Conservation (phyloP, 495 filamentous ascomycete species). For the Bathelium albidoporum region DNA sequence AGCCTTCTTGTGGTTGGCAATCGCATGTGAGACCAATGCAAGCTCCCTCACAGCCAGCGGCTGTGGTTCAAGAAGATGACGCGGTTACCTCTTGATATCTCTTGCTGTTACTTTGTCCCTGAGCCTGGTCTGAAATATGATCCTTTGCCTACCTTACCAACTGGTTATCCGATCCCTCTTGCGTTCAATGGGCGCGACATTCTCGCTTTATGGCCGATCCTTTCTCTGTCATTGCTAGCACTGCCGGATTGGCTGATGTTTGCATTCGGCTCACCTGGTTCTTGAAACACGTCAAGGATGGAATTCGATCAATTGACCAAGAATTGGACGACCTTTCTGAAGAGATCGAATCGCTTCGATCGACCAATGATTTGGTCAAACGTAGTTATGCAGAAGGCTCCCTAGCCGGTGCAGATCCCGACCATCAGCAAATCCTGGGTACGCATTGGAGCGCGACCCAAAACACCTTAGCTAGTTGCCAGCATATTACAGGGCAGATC, state of each 20-base stretch:
- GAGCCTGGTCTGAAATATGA: not conserved
- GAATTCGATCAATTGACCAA: slow-evolving; percentile 3
- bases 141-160: not conserved
- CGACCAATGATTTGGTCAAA: slow-evolving; percentile 1
- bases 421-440: slow-evolving; percentile 2
- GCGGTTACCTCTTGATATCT: not conserved
- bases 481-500: not conserved
- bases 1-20: not conserved
- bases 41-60: not conserved
- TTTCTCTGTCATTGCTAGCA: slow-evolving; percentile 20
- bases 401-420: not conserved
- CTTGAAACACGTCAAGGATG: slow-evolving; percentile 13
- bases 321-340: slow-evolving; percentile 10
- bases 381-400: not conserved
- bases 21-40: not conserved
- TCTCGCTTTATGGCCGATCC: slow-evolving; percentile 19
- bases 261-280: slow-evolving; percentile 13
- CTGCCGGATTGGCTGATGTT: slow-evolving; percentile 16
- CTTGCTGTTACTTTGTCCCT: not conserved
- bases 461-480: not conserved
- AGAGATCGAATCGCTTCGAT: slow-evolving; percentile 10
- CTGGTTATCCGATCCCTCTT: not conserved
- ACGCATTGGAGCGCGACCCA: not conserved
- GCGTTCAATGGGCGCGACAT: not conserved
- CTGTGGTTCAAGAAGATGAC: not conserved